These are phyloP conservation scores for Yamadazyma mexicana DNA, from an alignment of 1,139 yeast genomes.

Conservation along the genomic window DNA sequence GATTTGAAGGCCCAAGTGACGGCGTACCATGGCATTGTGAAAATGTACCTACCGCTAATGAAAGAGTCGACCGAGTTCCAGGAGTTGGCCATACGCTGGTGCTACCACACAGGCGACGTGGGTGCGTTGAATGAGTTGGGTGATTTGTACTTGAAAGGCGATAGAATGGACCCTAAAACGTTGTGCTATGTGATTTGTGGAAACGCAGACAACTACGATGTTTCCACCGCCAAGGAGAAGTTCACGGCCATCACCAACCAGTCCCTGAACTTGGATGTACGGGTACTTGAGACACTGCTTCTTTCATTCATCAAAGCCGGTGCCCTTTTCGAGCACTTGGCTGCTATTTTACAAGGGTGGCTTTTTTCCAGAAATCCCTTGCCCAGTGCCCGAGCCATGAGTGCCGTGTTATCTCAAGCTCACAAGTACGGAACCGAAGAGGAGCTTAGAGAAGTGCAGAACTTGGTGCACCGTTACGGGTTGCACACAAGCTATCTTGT, in stretches of 20 bases:
- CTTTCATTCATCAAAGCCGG: conserved; percentile 24
- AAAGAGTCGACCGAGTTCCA: conserved; percentile 8
- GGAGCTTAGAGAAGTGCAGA: conserved; percentile 27
- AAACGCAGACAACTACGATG: conserved; percentile 34
- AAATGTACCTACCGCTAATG: conserved; percentile 8
- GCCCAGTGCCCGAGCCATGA: conserved; percentile 30
- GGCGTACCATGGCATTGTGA: conserved; percentile 4
- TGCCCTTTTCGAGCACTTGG: conserved; percentile 33
- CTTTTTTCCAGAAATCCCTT: conserved; percentile 20
- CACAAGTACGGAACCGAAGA: conserved; percentile 28
- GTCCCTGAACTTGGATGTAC: conserved; percentile 20
- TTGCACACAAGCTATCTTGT: conserved; percentile 25
- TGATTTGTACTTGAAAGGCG: conserved; percentile 9
- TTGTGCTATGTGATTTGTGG: conserved; percentile 29
- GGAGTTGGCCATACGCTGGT: conserved; percentile 9
- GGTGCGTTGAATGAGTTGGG: conserved; percentile 5
- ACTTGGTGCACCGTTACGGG: conserved; percentile 21
- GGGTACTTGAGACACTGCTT: conserved; percentile 30
- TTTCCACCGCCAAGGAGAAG: conserved; percentile 27
- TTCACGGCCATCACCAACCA: conserved; percentile 16
- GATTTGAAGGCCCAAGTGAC: not conserved
- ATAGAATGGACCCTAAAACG: conserved; percentile 22
- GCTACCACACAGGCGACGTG: conserved; percentile 13
- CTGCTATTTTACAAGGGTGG: conserved; percentile 32
- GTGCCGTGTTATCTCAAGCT: conserved; percentile 29